Evolutionary conservation across 768 basidiomycete genomes (phyloP).

Genomic region (Lactarius trivialis): DNA sequence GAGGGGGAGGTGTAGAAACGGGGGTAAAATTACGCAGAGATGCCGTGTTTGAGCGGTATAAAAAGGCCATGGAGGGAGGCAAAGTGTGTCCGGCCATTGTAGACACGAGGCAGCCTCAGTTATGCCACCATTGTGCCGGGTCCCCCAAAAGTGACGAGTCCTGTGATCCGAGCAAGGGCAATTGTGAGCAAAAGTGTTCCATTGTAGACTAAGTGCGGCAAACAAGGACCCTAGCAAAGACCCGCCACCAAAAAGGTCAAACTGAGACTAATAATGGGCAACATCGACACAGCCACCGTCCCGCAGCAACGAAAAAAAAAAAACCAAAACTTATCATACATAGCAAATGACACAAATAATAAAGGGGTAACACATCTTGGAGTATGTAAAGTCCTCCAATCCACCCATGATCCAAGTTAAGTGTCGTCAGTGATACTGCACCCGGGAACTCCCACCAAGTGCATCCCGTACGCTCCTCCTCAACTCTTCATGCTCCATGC

Average conservation of each 20-base stretch:
- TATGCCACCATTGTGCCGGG: neutral
- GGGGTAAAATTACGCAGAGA: conserved; percentile 2
- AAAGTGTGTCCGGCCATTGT: neutral
- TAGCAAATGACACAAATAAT: conserved; percentile 16
- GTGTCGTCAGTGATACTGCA: conserved; percentile 24
- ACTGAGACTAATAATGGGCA: no score
- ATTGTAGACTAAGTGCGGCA: neutral
- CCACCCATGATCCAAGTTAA: neutral
- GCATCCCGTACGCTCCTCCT: conserved; percentile 79
- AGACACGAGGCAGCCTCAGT: conserved; percentile 16
- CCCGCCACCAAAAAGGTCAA: neutral
- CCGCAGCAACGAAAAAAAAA: neutral
- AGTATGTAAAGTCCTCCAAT: neutral
- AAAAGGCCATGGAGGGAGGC: conserved; percentile 8
- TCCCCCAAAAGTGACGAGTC: neutral
- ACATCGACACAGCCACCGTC: neutral
- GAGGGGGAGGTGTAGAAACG: neutral
- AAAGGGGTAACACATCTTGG: neutral
- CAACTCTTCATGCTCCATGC: conserved; percentile 71
- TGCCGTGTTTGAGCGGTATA: neutral
- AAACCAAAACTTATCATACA: conserved; percentile 8
- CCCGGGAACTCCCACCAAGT: conserved; percentile 57
- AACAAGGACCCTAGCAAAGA: neutral
- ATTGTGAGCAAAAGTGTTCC: neutral
- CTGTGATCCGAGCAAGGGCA: neutral